phyloP scores from a whole-genome alignment of 164 flowering plant species.

The Kalanchoe fedtschenkoi region DNA sequence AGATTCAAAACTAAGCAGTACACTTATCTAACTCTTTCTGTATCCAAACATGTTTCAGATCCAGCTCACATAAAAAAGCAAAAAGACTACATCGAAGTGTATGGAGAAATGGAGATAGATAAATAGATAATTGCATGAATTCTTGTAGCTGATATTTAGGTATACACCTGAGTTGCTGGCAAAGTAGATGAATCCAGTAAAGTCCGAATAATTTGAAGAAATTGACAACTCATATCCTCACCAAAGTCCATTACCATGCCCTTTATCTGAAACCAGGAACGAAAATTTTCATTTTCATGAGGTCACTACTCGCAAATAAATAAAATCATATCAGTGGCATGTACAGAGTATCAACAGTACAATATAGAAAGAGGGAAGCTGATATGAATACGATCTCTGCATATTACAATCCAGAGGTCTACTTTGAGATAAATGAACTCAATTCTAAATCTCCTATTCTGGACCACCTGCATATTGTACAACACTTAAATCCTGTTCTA shows the following conservation, averaged over 20 bases:
- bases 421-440: too few species aligned
- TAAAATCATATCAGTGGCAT: too few species aligned
- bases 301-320: too few species aligned
- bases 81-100: too few species aligned
- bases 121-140: not conserved
- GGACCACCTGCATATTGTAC: too few species aligned
- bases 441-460: too few species aligned
- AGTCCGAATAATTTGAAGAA: slow-evolving; percentile 87
- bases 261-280: slow-evolving; percentile 80
- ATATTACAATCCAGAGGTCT: too few species aligned
- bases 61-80: not conserved
- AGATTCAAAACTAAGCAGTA: not conserved
- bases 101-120: not conserved
- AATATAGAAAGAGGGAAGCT: too few species aligned
- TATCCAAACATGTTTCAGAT: not conserved
- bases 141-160: not conserved
- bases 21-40: not conserved
- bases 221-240: slow-evolving; percentile 96
- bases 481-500: too few species aligned
- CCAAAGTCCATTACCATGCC: slow-evolving; percentile 91
- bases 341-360: too few species aligned
- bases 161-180: slow-evolving; percentile 70
- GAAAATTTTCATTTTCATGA: too few species aligned
- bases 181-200: slow-evolving; percentile 69
- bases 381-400: too few species aligned